Percentiles rank a stretch among this genome's conserved stretches.
These are phyloP conservation scores for Boletellus sp. DNA, from an alignment of 768 basidiomycete species.

Conservation along the genomic window DNA sequence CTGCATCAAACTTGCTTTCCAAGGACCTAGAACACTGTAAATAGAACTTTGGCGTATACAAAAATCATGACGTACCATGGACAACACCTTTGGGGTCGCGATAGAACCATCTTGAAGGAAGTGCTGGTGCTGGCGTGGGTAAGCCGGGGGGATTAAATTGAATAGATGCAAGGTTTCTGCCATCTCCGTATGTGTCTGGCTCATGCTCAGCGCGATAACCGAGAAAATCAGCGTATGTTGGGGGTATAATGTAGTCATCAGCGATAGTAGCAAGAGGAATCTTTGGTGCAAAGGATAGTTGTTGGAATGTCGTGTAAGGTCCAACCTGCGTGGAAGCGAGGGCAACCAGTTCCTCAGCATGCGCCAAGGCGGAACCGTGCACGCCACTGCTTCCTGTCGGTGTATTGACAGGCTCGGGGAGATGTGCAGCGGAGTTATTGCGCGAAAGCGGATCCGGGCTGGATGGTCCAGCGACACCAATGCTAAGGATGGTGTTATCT, in stretches of 20 bases:
- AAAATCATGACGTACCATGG: slow-evolving; percentile 52
- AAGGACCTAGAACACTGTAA: slow-evolving; percentile 55
- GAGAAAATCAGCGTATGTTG: slow-evolving; percentile 79
- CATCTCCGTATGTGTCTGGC: slow-evolving; percentile 44
- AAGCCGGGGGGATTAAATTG: slow-evolving; percentile 80
- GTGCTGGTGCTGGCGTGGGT: slow-evolving; percentile 62
- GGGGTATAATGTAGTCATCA: slow-evolving; percentile 89
- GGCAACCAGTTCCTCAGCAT: slow-evolving; percentile 64
- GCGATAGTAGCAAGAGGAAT: slow-evolving; percentile 88
- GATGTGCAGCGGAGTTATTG: slow-evolving; percentile 26
- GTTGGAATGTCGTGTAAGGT: slow-evolving; percentile 90
- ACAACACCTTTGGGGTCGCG: slow-evolving; percentile 76
- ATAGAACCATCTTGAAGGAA: slow-evolving; percentile 79
- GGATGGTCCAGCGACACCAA: slow-evolving; percentile 55
- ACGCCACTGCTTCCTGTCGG: slow-evolving; percentile 29
- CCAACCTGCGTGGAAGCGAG: slow-evolving; percentile 70
- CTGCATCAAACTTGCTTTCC: slow-evolving; percentile 87
- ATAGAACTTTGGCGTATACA: slow-evolving; percentile 1
- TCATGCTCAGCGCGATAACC: slow-evolving; percentile 65
- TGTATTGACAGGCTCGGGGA: slow-evolving; percentile 20
- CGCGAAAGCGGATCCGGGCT: slow-evolving; percentile 33
- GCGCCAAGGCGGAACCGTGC: slow-evolving; percentile 37
- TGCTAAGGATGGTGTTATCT: slow-evolving; percentile 57
- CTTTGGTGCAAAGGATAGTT: slow-evolving; percentile 77
- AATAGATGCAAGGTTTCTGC: slow-evolving; percentile 50